Evolutionary conservation across 108 stramenopile species (phyloP).

Genomic region (Phaeodactylum tricornutum): DNA sequence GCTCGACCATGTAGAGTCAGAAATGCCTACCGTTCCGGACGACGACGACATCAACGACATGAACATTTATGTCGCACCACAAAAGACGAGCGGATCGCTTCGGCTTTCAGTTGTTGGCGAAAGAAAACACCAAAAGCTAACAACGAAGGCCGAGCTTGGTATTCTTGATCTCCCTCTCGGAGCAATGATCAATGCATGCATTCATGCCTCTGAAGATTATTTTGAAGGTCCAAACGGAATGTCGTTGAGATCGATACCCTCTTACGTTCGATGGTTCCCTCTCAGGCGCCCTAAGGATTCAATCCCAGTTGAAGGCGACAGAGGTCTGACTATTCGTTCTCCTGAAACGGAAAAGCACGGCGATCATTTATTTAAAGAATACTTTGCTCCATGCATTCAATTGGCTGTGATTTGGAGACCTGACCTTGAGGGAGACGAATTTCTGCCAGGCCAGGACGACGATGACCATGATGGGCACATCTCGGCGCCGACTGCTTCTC

Average conservation of each 20-base stretch:
- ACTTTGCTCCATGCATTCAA: constrained; percentile 68
- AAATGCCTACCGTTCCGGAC: constrained; percentile 1
- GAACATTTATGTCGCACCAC: constrained; percentile 58
- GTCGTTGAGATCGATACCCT: constrained; percentile 16
- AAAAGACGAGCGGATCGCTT: constrained; percentile 72
- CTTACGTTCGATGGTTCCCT: constrained; percentile 75
- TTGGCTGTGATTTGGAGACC: constrained; percentile 45
- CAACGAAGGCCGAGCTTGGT: constrained; percentile 60
- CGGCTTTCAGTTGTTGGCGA: constrained; percentile 71
- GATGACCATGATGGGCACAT: constrained; percentile 1
- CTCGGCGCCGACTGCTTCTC: background rate
- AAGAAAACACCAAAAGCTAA: constrained; percentile 13
- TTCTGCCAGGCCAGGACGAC: constrained; percentile 2
- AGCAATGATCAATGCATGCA: constrained; percentile 53
- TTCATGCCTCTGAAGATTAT: constrained; percentile 24
- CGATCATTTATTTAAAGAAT: constrained; percentile 51
- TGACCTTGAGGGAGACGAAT: background rate
- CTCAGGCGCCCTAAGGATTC: constrained; percentile 46
- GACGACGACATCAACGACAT: constrained; percentile 39
- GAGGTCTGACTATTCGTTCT: constrained; percentile 47
- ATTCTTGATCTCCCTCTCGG: constrained; percentile 68
- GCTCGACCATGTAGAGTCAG: background rate
- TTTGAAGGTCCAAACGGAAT: background rate
- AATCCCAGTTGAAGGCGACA: constrained; percentile 58
- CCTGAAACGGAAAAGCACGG: constrained; percentile 49